Evolutionary conservation across 2,329 filamentous ascomycete species (phyloP).

Genomic region (Alternaria sp.): DNA sequence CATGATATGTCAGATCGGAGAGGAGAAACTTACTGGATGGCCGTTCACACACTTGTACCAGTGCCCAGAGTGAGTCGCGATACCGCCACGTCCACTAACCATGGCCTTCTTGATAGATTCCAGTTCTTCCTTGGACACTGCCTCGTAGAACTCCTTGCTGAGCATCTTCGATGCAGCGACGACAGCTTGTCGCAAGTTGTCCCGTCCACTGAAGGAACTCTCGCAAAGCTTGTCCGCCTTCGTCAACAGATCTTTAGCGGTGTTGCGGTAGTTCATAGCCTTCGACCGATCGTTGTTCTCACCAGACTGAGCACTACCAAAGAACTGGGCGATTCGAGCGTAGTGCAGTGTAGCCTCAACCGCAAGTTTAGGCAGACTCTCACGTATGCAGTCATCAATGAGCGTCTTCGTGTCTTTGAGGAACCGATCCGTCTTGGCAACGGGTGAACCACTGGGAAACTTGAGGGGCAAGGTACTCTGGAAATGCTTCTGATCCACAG

Average conservation of each 20-base stretch:
- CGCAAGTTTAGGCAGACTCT: constrained; percentile 48
- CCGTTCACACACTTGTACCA: constrained; percentile 67
- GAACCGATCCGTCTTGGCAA: constrained; percentile 18
- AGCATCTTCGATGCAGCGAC: constrained; percentile 39
- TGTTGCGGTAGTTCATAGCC: constrained; percentile 18
- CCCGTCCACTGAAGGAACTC: constrained; percentile 38
- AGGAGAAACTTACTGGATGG: constrained; percentile 54
- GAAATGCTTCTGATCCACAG: not conserved
- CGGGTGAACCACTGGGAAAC: constrained; percentile 17
- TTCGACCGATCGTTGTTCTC: constrained; percentile 9
- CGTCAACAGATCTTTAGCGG: constrained; percentile 34
- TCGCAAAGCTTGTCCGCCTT: constrained; percentile 43
- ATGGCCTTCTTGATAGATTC: constrained; percentile 57
- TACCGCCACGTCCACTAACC: constrained; percentile 51
- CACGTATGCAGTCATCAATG: constrained; percentile 34
- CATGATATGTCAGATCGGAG: too few species aligned
- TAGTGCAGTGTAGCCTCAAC: constrained; percentile 48
- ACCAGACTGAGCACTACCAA: constrained; percentile 22
- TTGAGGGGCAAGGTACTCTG: not conserved
- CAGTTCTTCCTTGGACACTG: constrained; percentile 53
- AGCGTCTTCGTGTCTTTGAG: constrained; percentile 38
- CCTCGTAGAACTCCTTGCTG: constrained; percentile 47
- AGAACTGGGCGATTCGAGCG: constrained; percentile 36
- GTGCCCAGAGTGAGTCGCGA: constrained; percentile 58
- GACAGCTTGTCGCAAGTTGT: constrained; percentile 33